Conservation (phyloP, 2,329 filamentous ascomycete species). For the Aspergillus novofumigatus region DNA sequence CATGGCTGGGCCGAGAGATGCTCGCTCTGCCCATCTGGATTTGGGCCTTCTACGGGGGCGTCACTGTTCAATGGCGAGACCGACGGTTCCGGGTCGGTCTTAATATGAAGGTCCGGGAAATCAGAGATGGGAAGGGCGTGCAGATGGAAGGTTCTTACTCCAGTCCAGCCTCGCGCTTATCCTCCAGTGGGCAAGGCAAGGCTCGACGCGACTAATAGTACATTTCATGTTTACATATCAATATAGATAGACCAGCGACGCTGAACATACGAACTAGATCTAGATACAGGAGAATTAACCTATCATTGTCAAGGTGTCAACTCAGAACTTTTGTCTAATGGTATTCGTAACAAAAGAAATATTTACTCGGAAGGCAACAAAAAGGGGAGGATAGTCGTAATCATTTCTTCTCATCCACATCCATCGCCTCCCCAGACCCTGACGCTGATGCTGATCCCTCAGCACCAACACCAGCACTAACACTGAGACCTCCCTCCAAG, state of each 20-base stretch:
- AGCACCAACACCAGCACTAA: not conserved
- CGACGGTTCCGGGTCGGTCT: slow-evolving; percentile 74
- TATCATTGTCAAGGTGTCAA: not conserved
- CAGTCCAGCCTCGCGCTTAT: not conserved
- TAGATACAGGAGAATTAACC: not conserved
- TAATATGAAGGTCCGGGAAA: slow-evolving; percentile 74
- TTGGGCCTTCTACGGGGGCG: slow-evolving; percentile 83
- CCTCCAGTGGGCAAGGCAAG: not conserved
- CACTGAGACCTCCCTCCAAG: slow-evolving; percentile 27
- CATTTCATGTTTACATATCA: not conserved
- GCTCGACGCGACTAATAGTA: slow-evolving; percentile 6
- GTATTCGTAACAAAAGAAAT: not conserved
- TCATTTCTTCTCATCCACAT: slow-evolving; percentile 11
- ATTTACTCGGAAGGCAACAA: not conserved
- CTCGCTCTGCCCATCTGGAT: slow-evolving; percentile 86
- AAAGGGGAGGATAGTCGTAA: not conserved
- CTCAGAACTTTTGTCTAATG: not conserved
- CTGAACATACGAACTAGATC: slow-evolving; percentile 1
- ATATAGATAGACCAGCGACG: not conserved
- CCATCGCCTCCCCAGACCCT: slow-evolving; percentile 12
- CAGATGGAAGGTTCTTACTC: slow-evolving; percentile 22
- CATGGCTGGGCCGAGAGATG: slow-evolving; percentile 80
- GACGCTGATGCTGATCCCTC: slow-evolving; percentile 10
- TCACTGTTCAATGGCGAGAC: slow-evolving; percentile 83
- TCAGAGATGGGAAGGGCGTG: slow-evolving; percentile 23